Percentiles rank a stretch among this genome's conserved stretches.
Conservation (phyloP, 2,329 filamentous ascomycete genomes). For the Keithomyces neogunnii region DNA sequence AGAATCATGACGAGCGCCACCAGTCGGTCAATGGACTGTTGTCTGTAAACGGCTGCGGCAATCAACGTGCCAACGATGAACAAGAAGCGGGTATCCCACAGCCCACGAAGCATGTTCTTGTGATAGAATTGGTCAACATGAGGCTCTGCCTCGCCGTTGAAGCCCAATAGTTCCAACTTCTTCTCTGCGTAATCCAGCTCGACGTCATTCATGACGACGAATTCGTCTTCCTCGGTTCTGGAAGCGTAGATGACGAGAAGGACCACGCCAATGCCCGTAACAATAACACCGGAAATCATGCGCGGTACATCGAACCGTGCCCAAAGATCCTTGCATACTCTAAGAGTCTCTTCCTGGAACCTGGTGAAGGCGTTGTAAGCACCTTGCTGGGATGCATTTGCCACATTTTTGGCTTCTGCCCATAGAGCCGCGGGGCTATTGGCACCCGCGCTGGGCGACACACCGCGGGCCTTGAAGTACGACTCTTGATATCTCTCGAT, state of each 20-base stretch:
- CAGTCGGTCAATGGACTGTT: constrained; percentile 23
- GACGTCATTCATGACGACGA: constrained; percentile 43
- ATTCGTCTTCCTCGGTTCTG: constrained; percentile 45
- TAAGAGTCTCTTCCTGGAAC: constrained; percentile 73
- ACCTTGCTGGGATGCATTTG: constrained; percentile 23
- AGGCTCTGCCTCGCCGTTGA: constrained; percentile 29
- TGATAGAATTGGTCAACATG: constrained; percentile 29
- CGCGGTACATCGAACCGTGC: constrained; percentile 81
- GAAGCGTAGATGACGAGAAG: constrained; percentile 67
- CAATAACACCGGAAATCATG: constrained; percentile 71
- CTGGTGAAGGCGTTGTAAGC: constrained; percentile 52
- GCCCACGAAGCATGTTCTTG: constrained; percentile 23
- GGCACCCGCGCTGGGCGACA: constrained; percentile 48
- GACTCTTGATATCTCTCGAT: constrained; percentile 83
- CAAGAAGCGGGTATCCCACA: constrained; percentile 26
- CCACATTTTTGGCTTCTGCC: constrained; percentile 31
- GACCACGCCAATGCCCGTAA: constrained; percentile 60
- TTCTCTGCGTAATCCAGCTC: constrained; percentile 53
- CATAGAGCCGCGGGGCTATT: constrained; percentile 32
- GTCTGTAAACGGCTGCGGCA: constrained; percentile 21
- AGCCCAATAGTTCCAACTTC: constrained; percentile 40
- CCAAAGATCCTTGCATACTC: constrained; percentile 78
- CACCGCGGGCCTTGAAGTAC: constrained; percentile 66
- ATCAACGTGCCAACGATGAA: constrained; percentile 20
- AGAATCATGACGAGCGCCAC: constrained; percentile 30